Conservation (phyloP, 257 asterid genomes). For the Echites panduratus region DNA sequence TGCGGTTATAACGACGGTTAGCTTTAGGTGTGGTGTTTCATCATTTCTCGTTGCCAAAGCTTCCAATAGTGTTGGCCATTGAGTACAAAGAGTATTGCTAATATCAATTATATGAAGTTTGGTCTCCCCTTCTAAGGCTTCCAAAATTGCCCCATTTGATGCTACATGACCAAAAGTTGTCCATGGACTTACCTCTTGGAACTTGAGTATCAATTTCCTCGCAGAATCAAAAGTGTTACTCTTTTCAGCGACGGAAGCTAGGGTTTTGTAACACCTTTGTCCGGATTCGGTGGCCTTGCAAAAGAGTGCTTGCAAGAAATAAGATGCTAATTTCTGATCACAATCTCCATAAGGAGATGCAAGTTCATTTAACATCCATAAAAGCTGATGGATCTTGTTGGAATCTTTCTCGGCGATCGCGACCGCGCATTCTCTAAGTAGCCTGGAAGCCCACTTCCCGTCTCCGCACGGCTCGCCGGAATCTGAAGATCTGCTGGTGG, state of each 20-base stretch:
- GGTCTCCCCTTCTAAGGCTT: slow-evolving; percentile 63
- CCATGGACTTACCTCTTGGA: slow-evolving; percentile 97
- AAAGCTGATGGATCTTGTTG: slow-evolving; percentile 55
- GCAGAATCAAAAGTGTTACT: slow-evolving; percentile 60
- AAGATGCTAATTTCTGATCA: slow-evolving; percentile 70
- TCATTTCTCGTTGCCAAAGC: slow-evolving; percentile 72
- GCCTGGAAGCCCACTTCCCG: slow-evolving; percentile 57
- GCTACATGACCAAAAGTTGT: slow-evolving; percentile 92
- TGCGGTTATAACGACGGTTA: slow-evolving; percentile 52
- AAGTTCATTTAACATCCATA: slow-evolving; percentile 92
- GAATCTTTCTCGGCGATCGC: slow-evolving; percentile 68
- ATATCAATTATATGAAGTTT: slow-evolving; percentile 72
- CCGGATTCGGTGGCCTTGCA: slow-evolving; percentile 74
- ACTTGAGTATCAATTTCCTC: slow-evolving; percentile 49
- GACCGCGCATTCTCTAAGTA: slow-evolving; percentile 62
- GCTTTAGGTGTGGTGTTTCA: slow-evolving; percentile 68
- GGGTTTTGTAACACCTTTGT: slow-evolving; percentile 55
- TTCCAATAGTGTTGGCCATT: slow-evolving; percentile 88
- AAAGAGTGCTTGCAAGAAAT: slow-evolving; percentile 80
- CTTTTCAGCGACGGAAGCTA: slow-evolving; percentile 49
- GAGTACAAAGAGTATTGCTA: slow-evolving; percentile 82
- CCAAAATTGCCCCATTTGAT: slow-evolving; percentile 81
- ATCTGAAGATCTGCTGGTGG: slow-evolving; percentile 34
- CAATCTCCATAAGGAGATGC: slow-evolving; percentile 93
- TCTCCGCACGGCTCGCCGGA: slow-evolving; percentile 26